phyloP scores from a whole-genome alignment of 768 basidiomycete species.

The Agaricus subrufescens region DNA sequence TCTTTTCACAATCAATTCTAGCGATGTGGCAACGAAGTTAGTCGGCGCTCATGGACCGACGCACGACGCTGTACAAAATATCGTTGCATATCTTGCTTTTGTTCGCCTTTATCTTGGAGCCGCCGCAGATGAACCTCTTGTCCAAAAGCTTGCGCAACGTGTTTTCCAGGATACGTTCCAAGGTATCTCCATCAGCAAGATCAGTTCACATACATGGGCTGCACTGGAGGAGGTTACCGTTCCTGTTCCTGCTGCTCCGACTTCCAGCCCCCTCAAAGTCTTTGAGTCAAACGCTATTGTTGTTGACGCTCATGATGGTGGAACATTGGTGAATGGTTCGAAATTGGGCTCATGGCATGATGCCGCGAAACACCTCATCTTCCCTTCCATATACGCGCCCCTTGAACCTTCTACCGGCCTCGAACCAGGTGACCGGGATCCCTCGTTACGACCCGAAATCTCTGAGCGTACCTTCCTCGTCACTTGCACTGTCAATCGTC shows the following conservation, averaged over 20 bases:
- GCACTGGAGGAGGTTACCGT: conserved; percentile 53
- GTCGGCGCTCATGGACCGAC: conserved; percentile 26
- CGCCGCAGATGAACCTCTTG: conserved; percentile 46
- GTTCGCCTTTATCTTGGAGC: conserved; percentile 77
- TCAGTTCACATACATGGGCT: conserved; percentile 62
- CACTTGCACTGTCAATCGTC: conserved; percentile 89
- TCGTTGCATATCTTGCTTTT: conserved; percentile 75
- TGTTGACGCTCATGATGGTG: conserved; percentile 53
- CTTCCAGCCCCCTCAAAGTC: conserved; percentile 35
- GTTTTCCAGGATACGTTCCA: conserved; percentile 41
- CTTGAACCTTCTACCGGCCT: conserved; percentile 32
- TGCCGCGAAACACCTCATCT: conserved; percentile 84
- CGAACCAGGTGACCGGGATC: conserved; percentile 51
- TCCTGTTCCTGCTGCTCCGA: conserved; percentile 12
- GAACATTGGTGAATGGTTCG: conserved; percentile 57
- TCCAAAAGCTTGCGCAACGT: conserved; percentile 47
- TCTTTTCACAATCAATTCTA: conserved; percentile 58
- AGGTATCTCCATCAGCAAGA: conserved; percentile 44
- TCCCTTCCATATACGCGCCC: conserved; percentile 75
- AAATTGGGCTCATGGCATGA: conserved; percentile 73
- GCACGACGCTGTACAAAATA: conserved; percentile 42
- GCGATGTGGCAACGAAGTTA: conserved; percentile 42
- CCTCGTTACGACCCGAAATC: conserved; percentile 79
- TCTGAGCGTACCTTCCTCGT: conserved; percentile 90
- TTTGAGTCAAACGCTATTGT: conserved; percentile 76